Evolutionary conservation across 2,329 filamentous ascomycete species (phyloP).

Genomic region (Ilyonectria destructans): DNA sequence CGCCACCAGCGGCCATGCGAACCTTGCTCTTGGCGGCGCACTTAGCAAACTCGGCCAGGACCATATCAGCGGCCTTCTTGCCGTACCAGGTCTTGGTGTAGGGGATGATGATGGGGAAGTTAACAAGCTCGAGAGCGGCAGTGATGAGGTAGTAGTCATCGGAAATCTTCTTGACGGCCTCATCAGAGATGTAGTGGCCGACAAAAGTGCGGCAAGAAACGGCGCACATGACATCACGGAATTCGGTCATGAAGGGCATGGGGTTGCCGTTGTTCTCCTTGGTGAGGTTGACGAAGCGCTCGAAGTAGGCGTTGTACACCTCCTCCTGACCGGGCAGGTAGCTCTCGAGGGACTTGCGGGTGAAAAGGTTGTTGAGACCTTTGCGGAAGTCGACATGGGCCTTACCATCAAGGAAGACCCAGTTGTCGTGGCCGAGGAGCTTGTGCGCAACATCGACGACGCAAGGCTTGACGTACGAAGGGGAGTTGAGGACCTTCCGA

Average conservation of each 20-base stretch:
- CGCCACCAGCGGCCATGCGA: slow-evolving; percentile 89
- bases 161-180: slow-evolving; percentile 92
- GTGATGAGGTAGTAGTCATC: slow-evolving; percentile 98
- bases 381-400: slow-evolving; percentile 97
- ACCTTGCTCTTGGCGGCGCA: slow-evolving; percentile 95
- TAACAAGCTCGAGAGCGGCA: slow-evolving; percentile 95
- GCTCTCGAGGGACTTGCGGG: slow-evolving; percentile 86
- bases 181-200: slow-evolving; percentile 93
- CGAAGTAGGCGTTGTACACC: slow-evolving; percentile 90
- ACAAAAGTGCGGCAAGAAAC: slow-evolving; percentile 98
- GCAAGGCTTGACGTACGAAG: slow-evolving; percentile 92
- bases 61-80: slow-evolving; percentile 95
- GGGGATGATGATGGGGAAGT: slow-evolving; percentile 96
- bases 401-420: slow-evolving; percentile 97
- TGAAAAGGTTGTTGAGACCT: slow-evolving; percentile 95
- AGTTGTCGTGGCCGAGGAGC: slow-evolving; percentile 92
- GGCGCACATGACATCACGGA: slow-evolving; percentile 95
- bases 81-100: slow-evolving; percentile 98
- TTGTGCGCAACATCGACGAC: slow-evolving; percentile 96
- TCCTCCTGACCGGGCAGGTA: slow-evolving; percentile 96
- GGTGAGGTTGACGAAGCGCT: slow-evolving; percentile 83
- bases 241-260: slow-evolving; percentile 89
- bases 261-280: slow-evolving; percentile 81
- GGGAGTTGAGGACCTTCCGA: slow-evolving; percentile 97
- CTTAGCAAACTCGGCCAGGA: slow-evolving; percentile 89